A percentile compares a stretch with the other conserved stretches of the same genome.
Evolutionary conservation across 371 early-diverging fungal genomes (phyloP).

Genomic region (Mortierella sp.): DNA sequence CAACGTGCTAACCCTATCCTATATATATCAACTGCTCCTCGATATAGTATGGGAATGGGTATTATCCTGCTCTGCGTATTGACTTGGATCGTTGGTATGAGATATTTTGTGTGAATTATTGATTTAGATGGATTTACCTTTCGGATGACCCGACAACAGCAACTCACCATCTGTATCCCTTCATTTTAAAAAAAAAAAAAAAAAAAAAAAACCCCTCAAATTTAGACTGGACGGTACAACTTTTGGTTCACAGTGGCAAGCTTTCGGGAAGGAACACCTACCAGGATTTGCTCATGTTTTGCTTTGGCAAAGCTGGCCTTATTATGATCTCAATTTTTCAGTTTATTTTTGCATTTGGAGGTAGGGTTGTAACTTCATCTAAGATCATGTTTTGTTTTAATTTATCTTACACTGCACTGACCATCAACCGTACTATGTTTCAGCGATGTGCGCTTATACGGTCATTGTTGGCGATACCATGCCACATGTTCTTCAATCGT

Average conservation of each 20-base stretch:
- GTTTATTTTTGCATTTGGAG: slow-evolving; percentile 88
- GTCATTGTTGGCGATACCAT: slow-evolving; percentile 87
- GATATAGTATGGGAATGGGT: slow-evolving; percentile 73
- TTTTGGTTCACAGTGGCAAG: slow-evolving; percentile 78
- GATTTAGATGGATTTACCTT: neutral
- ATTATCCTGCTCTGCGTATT: slow-evolving; percentile 70
- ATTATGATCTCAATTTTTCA: slow-evolving; percentile 82
- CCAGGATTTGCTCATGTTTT: slow-evolving; percentile 80
- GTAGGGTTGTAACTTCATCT: slow-evolving; percentile 56
- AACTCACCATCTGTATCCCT: no score
- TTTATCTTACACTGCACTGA: neutral
- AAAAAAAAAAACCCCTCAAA: neutral
- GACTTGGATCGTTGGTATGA: slow-evolving; percentile 74
- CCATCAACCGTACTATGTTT: neutral
- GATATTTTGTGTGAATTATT: neutral
- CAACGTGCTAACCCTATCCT: neutral
- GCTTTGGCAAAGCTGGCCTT: slow-evolving; percentile 80
- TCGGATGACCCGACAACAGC: no score
- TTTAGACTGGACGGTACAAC: slow-evolving; percentile 81
- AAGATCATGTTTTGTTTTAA: no score
- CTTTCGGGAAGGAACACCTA: slow-evolving; percentile 80
- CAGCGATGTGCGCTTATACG: slow-evolving; percentile 83
- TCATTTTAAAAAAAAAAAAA: neutral
- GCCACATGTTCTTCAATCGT: slow-evolving; percentile 77
- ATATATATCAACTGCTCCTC: neutral